phyloP scores from a whole-genome alignment of 768 basidiomycete species.

The Agaricus sinodeliciosus region DNA sequence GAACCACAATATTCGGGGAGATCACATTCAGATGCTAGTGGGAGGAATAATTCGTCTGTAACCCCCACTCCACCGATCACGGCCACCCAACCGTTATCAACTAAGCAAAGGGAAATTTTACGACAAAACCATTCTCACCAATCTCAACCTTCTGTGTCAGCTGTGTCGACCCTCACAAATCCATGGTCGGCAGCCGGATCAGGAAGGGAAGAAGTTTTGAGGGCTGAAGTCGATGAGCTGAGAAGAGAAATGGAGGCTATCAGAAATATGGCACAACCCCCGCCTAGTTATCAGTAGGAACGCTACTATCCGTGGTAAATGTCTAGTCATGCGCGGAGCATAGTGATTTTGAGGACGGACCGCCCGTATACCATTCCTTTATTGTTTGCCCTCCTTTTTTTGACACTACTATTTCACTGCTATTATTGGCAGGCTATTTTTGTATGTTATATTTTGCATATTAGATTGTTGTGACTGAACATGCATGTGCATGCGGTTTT shows the following conservation, averaged over 20 bases:
- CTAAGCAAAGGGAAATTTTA: not conserved
- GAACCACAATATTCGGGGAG: not conserved
- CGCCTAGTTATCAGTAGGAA: not conserved
- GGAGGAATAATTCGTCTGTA: not conserved
- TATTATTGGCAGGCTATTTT: no score
- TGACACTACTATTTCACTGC: no score
- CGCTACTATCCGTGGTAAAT: not conserved
- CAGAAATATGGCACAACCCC: not conserved
- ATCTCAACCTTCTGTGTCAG: not conserved
- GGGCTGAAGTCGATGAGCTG: slow-evolving; percentile 9
- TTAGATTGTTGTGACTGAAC: no score
- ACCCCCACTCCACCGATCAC: not conserved
- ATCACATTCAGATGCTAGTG: not conserved
- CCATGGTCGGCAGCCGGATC: not conserved
- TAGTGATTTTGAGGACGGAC: not conserved
- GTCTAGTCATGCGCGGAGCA: not conserved
- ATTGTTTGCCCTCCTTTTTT: no score
- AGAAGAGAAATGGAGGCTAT: slow-evolving; percentile 11
- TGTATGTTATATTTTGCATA: no score
- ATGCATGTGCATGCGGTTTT: no score
- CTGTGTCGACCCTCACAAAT: not conserved
- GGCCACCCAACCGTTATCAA: not conserved
- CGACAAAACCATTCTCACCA: not conserved
- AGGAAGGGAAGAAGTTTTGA: not conserved
- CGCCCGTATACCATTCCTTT: not conserved